A percentile compares a stretch with the other conserved stretches of the same genome.
Conservation (phyloP, 441 rosid genomes). For the Brassica hybrid region DNA sequence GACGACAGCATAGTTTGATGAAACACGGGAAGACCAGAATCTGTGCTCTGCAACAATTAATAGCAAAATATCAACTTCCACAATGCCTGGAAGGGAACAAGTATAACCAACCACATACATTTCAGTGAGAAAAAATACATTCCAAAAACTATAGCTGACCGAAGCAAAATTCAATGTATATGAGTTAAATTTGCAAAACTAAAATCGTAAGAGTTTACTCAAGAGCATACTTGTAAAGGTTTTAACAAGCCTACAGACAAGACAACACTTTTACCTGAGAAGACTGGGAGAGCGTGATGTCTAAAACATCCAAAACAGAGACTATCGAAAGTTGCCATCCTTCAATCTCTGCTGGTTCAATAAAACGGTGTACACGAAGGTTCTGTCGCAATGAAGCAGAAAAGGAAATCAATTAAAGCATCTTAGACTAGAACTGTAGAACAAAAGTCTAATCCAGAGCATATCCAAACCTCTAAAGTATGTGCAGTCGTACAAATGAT, state of each 20-base stretch:
- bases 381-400: constrained; percentile 52
- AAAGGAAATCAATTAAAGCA: constrained; percentile 25
- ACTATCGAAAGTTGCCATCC: constrained; percentile 82
- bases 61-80: constrained; percentile 33
- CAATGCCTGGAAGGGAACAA: no score
- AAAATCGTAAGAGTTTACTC: no score
- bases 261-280: constrained; percentile 60
- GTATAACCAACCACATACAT: no score
- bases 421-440: constrained; percentile 18
- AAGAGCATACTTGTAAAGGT: no score
- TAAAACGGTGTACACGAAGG: constrained; percentile 65
- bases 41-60: constrained; percentile 61
- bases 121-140: constrained; percentile 22
- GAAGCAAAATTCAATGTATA: background rate
- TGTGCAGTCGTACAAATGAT: constrained; percentile 73
- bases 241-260: no score
- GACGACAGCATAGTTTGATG: constrained; percentile 84
- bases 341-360: constrained; percentile 80
- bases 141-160: background rate
- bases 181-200: constrained; percentile 15
- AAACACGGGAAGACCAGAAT: constrained; percentile 63
- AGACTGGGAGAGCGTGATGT: constrained; percentile 61
- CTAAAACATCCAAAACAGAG: constrained; percentile 74
- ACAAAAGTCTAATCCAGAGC: constrained; percentile 21
- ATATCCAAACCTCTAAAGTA: constrained; percentile 78